Percentiles rank a stretch among this genome's conserved stretches.
These are phyloP conservation scores for Endoconidiophora polonica DNA, from an alignment of 2,329 filamentous ascomycete genomes.

Conservation along the genomic window DNA sequence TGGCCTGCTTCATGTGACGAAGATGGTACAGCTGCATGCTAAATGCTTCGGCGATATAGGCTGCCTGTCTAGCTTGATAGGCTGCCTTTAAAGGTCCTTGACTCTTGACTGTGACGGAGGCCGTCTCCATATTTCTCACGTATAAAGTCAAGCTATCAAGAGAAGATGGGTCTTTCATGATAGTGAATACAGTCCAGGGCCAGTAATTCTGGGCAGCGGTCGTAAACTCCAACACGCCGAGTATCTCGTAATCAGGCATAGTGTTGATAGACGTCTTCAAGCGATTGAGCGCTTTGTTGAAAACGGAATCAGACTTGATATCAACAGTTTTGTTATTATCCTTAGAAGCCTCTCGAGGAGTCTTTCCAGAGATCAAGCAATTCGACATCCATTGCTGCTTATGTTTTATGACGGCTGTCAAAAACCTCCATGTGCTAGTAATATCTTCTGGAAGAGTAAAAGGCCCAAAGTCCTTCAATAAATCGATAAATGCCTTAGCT, in stretches of 20 bases:
- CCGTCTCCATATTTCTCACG: constrained; percentile 40
- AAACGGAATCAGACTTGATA: constrained; percentile 42
- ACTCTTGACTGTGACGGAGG: constrained; percentile 31
- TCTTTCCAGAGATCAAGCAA: constrained; percentile 75
- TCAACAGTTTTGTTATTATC: constrained; percentile 23
- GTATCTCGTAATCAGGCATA: constrained; percentile 46
- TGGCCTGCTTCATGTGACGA: constrained; percentile 54
- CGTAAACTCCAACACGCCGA: constrained; percentile 73
- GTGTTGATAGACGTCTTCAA: constrained; percentile 45
- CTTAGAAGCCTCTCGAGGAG: constrained; percentile 47
- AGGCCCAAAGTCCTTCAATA: constrained; percentile 64
- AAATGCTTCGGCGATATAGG: constrained; percentile 71
- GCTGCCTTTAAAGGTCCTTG: constrained; percentile 30
- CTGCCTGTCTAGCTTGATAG: constrained; percentile 54
- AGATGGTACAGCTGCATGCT: constrained; percentile 82
- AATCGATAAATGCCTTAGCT: constrained; percentile 66
- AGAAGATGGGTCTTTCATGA: constrained; percentile 59
- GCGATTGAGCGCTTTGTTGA: constrained; percentile 55
- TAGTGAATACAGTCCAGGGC: constrained; percentile 78
- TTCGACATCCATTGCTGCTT: constrained; percentile 94
- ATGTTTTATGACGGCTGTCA: constrained; percentile 72
- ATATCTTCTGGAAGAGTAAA: constrained; percentile 49
- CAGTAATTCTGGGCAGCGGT: constrained; percentile 82
- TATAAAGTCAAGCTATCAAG: constrained; percentile 56
- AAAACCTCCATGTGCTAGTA: constrained; percentile 63